A percentile compares a stretch with the other conserved stretches of the same genome.
These are phyloP conservation scores for Mycena venus DNA, from an alignment of 768 basidiomycete species.

Conservation along the genomic window DNA sequence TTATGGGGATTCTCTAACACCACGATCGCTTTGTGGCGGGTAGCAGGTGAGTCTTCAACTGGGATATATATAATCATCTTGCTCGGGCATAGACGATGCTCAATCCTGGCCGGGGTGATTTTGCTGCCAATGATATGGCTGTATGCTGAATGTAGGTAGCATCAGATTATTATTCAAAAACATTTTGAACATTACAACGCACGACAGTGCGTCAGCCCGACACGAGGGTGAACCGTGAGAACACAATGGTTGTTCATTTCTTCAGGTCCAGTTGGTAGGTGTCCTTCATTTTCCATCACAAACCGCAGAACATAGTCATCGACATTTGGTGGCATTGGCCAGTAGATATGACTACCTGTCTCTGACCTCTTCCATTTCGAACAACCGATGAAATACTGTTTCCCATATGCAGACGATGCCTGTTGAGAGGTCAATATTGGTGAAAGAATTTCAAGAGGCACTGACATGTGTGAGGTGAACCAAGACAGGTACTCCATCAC, in stretches of 20 bases:
- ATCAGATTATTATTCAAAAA: neutral
- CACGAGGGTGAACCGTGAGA: slow-evolving; percentile 7
- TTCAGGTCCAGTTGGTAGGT: neutral
- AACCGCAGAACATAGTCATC: neutral
- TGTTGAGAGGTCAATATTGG: neutral
- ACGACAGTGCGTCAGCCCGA: slow-evolving; percentile 12
- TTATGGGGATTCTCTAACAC: neutral
- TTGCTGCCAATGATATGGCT: neutral
- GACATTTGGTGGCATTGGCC: neutral
- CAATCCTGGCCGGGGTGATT: neutral
- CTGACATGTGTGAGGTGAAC: neutral
- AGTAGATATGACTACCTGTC: neutral
- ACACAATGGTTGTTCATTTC: neutral
- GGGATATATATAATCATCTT: slow-evolving; percentile 8
- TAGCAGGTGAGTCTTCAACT: neutral
- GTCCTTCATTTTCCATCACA: slow-evolving; percentile 9
- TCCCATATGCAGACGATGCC: neutral
- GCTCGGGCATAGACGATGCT: neutral
- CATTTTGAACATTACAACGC: neutral
- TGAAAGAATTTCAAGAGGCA: neutral
- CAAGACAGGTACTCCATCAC: neutral
- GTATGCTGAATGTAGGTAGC: neutral
- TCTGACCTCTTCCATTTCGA: neutral
- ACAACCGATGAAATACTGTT: no score
- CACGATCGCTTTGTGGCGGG: neutral